phyloP scores from a whole-genome alignment of 345 rosid genomes.

The Murraya koenigii region DNA sequence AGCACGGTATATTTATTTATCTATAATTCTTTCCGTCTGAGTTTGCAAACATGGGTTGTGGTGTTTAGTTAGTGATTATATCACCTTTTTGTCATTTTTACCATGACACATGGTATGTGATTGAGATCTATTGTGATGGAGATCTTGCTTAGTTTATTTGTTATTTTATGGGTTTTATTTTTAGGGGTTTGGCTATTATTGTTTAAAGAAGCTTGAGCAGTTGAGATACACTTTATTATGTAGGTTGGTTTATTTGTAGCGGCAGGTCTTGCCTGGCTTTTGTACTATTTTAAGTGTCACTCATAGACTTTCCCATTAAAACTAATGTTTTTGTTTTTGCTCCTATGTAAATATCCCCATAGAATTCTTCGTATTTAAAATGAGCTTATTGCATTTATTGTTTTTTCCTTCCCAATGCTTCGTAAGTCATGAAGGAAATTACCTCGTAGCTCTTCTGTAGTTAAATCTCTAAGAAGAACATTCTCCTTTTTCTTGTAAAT shows the following conservation, averaged over 20 bases:
- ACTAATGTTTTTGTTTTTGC: neutral
- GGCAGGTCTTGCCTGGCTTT: neutral
- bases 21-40: slow-evolving; percentile 5
- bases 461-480: neutral
- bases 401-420: neutral
- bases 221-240: neutral
- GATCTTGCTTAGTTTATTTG: neutral
- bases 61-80: neutral
- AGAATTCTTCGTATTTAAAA: neutral
- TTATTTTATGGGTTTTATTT: neutral
- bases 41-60: slow-evolving; percentile 10
- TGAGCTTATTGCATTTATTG: neutral
- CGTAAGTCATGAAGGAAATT: neutral
- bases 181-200: neutral
- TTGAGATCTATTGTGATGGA: neutral
- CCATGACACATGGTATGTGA: neutral
- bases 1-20: slow-evolving; percentile 55
- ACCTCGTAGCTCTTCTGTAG: neutral
- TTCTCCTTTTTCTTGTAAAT: neutral
- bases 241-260: neutral
- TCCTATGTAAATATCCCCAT: neutral
- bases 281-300: neutral
- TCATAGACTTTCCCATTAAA: neutral
- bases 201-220: neutral
- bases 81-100: neutral